Evolutionary conservation across 345 rosid genomes (phyloP), one percentile per base, ranked within the genome.

Genomic region (Murraya koenigii): DNA sequence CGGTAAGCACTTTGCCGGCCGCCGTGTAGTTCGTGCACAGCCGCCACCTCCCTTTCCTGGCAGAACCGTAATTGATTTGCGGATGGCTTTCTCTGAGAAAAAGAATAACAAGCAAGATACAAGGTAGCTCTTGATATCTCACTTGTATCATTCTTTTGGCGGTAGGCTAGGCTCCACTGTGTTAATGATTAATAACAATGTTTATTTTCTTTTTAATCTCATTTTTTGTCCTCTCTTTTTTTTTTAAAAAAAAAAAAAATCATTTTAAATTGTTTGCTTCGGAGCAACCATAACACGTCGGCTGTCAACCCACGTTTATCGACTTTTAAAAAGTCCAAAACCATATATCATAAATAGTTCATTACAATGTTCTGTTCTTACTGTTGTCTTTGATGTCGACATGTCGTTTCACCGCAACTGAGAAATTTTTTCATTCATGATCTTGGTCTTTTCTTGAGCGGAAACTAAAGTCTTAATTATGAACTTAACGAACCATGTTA

Each of bases 1-100:
- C 9, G 64, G 20, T 28, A 80, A 69, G 78, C 82, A 85, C 70
- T 75, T 72, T 9, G 87, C 82, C 6, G 73, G 73, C 59, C 5
- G 36, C 17, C 14, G 0, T 19, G 22, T 49, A 22, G 3, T 44
- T 7, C 72, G 8, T 17, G 1, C 59, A 19, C n/a, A n/a, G n/a
- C 76, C 72, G 0, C 67, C 75, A 0, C 56, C 75, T 5, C 3
- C 77, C 4, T 36, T 65, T 28, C 59, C 67, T 0, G 47, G 30
- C 44, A 3, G 49, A 11, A 8, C 32, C 19, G 23, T 55, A 11
- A 44, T 56, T 20, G 26, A 69, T 15, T 69, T 44, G 19, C 8
- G 58, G 5, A 35, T 14, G 72, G 73, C 56, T 69, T 26, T 33
- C 59, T 6, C 38, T 4, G 9, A 49, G 59, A 69, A 8, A 5